Evolutionary conservation across 2,329 filamentous ascomycete genomes (phyloP).

Genomic region (Nemania abortiva): DNA sequence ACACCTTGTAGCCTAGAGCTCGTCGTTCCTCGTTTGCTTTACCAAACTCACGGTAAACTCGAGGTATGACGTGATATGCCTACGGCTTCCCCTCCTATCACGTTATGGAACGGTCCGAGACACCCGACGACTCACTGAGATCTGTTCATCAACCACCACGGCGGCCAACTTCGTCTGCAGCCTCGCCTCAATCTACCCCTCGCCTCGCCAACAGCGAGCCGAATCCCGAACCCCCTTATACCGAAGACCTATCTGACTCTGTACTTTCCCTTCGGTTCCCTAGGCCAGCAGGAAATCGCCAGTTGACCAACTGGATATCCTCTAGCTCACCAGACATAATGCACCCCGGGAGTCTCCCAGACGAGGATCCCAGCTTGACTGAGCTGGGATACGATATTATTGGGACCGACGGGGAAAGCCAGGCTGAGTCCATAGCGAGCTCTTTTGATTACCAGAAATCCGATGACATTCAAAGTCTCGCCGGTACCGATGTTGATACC

Average conservation of each 20-base stretch:
- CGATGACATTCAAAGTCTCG: constrained; percentile 65
- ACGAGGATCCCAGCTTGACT: constrained; percentile 64
- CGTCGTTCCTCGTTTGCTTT: constrained; percentile 48
- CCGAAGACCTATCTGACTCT: constrained; percentile 50
- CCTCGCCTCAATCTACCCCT: constrained; percentile 33
- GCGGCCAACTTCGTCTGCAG: constrained; percentile 25
- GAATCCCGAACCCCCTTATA: constrained; percentile 33
- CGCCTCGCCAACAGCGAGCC: constrained; percentile 49
- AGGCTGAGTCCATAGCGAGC: constrained; percentile 62
- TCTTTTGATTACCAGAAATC: constrained; percentile 63
- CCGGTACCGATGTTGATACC: constrained; percentile 60
- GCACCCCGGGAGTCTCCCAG: constrained; percentile 57
- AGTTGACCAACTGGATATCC: constrained; percentile 70
- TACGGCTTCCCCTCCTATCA: constrained; percentile 54
- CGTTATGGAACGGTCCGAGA: constrained; percentile 65
- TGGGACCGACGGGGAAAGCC: constrained; percentile 65
- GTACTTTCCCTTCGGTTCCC: constrained; percentile 68
- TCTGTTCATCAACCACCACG: constrained; percentile 46
- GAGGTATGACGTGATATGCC: constrained; percentile 55
- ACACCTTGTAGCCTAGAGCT: constrained; percentile 36
- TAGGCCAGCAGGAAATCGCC: constrained; percentile 65
- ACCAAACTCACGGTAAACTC: constrained; percentile 46
- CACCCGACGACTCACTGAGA: constrained; percentile 47
- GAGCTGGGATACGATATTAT: constrained; percentile 71
- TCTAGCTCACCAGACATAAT: constrained; percentile 69